These are phyloP conservation scores for Brasenia schreberi DNA, from an alignment of 164 flowering plant species.

Conservation along the genomic window DNA sequence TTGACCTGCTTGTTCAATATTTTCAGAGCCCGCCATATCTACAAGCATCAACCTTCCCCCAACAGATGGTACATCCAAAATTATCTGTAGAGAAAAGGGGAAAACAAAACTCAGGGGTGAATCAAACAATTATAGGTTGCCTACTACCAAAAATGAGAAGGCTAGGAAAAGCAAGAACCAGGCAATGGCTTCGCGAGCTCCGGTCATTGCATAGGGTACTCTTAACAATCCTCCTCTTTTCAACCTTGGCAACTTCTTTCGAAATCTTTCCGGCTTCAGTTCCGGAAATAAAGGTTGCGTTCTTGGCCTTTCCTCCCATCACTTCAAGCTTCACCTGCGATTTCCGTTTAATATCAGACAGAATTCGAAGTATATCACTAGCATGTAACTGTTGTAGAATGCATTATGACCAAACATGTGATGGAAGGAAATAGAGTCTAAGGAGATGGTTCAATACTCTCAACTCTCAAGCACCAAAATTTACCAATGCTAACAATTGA, in stretches of 20 bases:
- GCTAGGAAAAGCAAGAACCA: conserved; percentile 32
- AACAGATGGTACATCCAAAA: conserved; percentile 83
- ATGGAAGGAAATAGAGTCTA: no score
- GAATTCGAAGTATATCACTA: not conserved
- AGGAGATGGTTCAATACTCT: no score
- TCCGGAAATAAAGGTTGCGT: conserved; percentile 90
- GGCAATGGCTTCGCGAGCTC: conserved; percentile 98
- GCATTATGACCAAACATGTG: no score
- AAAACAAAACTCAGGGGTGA: not conserved
- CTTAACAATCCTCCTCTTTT: conserved; percentile 81
- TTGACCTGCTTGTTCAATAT: conserved; percentile 98
- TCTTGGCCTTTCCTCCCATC: conserved; percentile 95
- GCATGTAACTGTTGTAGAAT: not conserved
- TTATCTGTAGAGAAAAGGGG: conserved; percentile 38
- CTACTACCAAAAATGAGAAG: not conserved
- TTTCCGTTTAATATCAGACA: not conserved
- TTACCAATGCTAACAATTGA: no score
- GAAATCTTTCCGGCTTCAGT: conserved; percentile 88
- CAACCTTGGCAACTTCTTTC: conserved; percentile 89
- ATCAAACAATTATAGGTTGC: not conserved
- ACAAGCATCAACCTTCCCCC: conserved; percentile 97
- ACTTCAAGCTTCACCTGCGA: conserved; percentile 81
- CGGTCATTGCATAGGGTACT: conserved; percentile 89
- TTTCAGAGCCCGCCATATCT: conserved; percentile 99
- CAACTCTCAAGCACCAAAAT: no score